Base-by-base conservation (phyloP, 2,329 filamentous ascomycete genomes). In the Chaetomium sp. region DNA sequence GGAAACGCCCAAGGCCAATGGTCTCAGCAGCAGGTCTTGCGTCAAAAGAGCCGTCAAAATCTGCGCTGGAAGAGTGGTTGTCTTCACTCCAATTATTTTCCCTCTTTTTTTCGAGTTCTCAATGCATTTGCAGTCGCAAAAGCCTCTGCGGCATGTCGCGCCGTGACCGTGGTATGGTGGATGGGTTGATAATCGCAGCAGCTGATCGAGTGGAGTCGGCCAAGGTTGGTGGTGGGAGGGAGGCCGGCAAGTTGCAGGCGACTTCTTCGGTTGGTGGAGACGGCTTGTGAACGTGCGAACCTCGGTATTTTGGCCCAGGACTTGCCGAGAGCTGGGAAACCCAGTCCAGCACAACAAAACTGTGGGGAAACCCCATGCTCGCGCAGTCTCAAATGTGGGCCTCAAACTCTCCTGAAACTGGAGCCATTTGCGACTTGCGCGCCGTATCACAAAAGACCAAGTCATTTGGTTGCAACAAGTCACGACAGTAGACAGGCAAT, bases 221-320 rank as follows among this genome's bases (percentile, higher is more conserved):
- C 53, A 33, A 61, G 27, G 35, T 16, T 7, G 21, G 55, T 29
- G 58, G 59, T 59, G 58, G 57, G 54, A n/a, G 56, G n/a, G 29
- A 57, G 25, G 13, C 27, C 35, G 16, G n/a, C n/a, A 42, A 13
- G 35, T 19, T 19, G 4, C 35, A 13, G 35, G 35, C 35, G 16
- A 65, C 62, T 64, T 49, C 45, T 56, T 62, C 59, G 57, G 60
- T 27, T 29, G 54, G 67, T 62, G 58, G 67, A 57, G 64, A 50
- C 54, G 65, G 66, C 68, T 70, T 63, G 65, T 68, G 63, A 68
- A 64, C 64, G 65, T 66, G 56, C 66, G 66, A 70, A 66, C 69
- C 69, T 70, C 69, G 69, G 69, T 66, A 69, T 57, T 65, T 59
- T 65, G 42, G 29, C 42, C 42, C 49, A 19, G 49, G 25, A 27